These are phyloP conservation scores for Nematocida sp. DNA, from an alignment of 371 early-diverging fungal species.

Conservation along the genomic window DNA sequence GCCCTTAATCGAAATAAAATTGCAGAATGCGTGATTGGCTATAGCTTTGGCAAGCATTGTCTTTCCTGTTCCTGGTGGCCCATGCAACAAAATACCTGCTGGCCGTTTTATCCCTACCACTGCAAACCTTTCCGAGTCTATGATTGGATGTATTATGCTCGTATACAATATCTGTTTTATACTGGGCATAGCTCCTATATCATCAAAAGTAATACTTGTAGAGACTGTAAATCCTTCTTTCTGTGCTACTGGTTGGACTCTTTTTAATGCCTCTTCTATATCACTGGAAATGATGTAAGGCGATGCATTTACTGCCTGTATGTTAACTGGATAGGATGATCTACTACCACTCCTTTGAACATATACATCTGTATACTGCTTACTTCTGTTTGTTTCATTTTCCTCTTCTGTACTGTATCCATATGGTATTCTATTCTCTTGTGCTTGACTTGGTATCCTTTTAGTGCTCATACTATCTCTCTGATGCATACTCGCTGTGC, in stretches of 20 bases:
- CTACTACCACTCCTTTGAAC: too few relatives aligned
- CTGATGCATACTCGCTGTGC: too few relatives aligned
- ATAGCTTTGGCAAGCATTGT: slow-evolving; percentile 95
- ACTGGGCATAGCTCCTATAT: slow-evolving; percentile 78
- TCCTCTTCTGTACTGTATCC: background rate
- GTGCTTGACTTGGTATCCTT: too few relatives aligned
- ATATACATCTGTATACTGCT: too few relatives aligned
- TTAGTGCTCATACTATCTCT: too few relatives aligned
- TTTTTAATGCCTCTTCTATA: slow-evolving; percentile 68
- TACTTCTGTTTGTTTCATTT: too few relatives aligned
- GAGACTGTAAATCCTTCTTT: slow-evolving; percentile 95
- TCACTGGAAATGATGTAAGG: slow-evolving; percentile 26
- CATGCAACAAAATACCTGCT: slow-evolving; percentile 90
- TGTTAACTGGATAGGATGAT: background rate
- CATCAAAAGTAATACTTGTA: slow-evolving; percentile 83
- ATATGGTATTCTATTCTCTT: too few relatives aligned
- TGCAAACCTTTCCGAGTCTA: slow-evolving; percentile 78
- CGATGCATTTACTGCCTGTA: background rate
- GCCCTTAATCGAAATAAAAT: slow-evolving; percentile 95
- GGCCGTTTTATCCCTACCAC: slow-evolving; percentile 81
- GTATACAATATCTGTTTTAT: slow-evolving; percentile 82
- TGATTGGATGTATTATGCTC: slow-evolving; percentile 84
- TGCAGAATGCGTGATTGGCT: slow-evolving; percentile 81
- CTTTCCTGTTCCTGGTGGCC: slow-evolving; percentile 99
- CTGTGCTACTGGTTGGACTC: slow-evolving; percentile 88